phyloP scores from a whole-genome alignment of 306 rosid genomes.

The Astragalus glycyphyllos region DNA sequence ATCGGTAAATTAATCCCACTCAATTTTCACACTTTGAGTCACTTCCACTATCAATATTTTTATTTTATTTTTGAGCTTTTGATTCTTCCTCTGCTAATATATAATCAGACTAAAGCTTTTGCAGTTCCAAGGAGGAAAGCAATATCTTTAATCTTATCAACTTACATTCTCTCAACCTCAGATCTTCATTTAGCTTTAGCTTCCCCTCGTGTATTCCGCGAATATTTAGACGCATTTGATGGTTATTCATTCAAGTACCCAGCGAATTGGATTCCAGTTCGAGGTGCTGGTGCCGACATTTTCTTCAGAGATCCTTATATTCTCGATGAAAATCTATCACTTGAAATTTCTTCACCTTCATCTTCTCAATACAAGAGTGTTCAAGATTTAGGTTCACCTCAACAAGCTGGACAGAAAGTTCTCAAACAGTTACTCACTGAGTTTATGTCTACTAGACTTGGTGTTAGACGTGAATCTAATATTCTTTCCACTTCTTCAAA shows the following conservation, averaged over 20 bases:
- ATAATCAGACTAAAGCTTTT: slow-evolving; percentile 87
- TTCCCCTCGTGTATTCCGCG: slow-evolving; percentile 60
- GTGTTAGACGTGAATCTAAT: slow-evolving; percentile 82
- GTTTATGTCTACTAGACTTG: slow-evolving; percentile 92
- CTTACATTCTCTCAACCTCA: slow-evolving; percentile 49
- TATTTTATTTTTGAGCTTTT: neutral
- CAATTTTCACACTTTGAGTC: neutral
- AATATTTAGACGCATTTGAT: slow-evolving; percentile 83
- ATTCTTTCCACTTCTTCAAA: slow-evolving; percentile 73
- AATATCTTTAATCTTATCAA: slow-evolving; percentile 73
- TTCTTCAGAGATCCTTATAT: slow-evolving; percentile 93
- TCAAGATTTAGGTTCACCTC: slow-evolving; percentile 81
- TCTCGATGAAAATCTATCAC: slow-evolving; percentile 88
- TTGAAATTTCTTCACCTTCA: slow-evolving; percentile 90
- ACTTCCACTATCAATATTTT: too few species aligned
- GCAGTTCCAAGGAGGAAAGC: slow-evolving; percentile 93
- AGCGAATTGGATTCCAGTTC: slow-evolving; percentile 84
- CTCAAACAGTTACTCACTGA: slow-evolving; percentile 85
- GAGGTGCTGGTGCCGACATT: slow-evolving; percentile 94
- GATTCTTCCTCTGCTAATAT: slow-evolving; percentile 59
- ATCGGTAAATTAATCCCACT: slow-evolving; percentile 28
- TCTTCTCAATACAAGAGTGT: slow-evolving; percentile 85
- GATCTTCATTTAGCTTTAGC: slow-evolving; percentile 57
- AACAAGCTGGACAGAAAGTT: slow-evolving; percentile 81
- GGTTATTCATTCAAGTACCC: slow-evolving; percentile 90